These are phyloP conservation scores for Boletus vinaceobasis DNA, from an alignment of 768 basidiomycete genomes.

Conservation along the genomic window DNA sequence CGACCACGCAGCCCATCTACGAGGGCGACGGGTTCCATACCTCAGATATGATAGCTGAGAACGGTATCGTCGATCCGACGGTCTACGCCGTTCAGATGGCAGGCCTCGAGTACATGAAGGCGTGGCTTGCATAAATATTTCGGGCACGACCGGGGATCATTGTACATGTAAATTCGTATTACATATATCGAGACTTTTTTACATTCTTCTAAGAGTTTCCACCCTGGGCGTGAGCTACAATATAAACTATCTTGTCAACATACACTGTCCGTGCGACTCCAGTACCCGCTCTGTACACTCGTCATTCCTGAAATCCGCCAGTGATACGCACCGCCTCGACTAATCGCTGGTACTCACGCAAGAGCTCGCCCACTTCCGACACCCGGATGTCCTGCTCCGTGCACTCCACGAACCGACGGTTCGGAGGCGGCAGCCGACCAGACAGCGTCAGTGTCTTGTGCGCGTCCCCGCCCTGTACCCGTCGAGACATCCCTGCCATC, in stretches of 20 bases:
- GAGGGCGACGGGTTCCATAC: conserved; percentile 65
- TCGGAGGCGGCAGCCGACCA: conserved; percentile 56
- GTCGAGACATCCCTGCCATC: conserved; percentile 57
- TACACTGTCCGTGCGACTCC: not conserved
- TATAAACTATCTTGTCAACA: not conserved
- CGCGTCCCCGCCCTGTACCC: conserved; percentile 33
- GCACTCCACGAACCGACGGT: conserved; percentile 67
- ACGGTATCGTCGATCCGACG: conserved; percentile 46
- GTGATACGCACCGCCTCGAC: conserved; percentile 62
- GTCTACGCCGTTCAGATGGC: conserved; percentile 52
- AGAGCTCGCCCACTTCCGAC: conserved; percentile 74
- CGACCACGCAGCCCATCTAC: conserved; percentile 52
- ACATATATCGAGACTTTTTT: not conserved
- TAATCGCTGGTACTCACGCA: conserved; percentile 77
- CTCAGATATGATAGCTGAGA: conserved; percentile 49
- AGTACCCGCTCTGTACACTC: not conserved
- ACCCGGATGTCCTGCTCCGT: conserved; percentile 73
- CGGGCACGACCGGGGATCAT: not conserved
- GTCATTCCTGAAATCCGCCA: conserved; percentile 40
- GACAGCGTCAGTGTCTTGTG: conserved; percentile 37
- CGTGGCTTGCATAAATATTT: conserved; percentile 44
- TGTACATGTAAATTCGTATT: not conserved
- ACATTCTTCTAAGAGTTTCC: not conserved
- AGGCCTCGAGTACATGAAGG: conserved; percentile 49
- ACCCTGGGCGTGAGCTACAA: too few species aligned